Percentiles rank a stretch among this genome's conserved stretches.
These are phyloP conservation scores for Nymphaea thermarum DNA, from an alignment of 164 flowering plant genomes.

Conservation along the genomic window DNA sequence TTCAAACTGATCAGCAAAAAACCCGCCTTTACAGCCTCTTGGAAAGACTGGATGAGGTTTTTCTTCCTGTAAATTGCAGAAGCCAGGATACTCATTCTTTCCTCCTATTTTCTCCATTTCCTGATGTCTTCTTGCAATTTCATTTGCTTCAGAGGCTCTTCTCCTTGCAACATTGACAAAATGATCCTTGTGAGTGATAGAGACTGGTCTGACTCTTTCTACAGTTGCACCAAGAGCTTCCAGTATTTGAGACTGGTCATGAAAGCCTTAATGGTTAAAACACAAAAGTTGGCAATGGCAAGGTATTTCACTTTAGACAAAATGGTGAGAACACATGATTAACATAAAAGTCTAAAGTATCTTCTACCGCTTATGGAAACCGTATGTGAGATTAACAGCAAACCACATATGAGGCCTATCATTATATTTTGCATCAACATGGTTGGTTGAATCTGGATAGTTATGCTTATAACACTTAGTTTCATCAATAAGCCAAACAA, in stretches of 20 bases:
- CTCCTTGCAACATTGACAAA: slow-evolving; percentile 84
- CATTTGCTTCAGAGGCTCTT: slow-evolving; percentile 72
- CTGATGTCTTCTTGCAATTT: slow-evolving; percentile 28
- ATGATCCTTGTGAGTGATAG: slow-evolving; percentile 88
- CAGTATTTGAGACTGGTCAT: slow-evolving; percentile 69
- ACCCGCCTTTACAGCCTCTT: slow-evolving; percentile 60
- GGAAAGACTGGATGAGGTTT: slow-evolving; percentile 16
- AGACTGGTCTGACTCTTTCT: slow-evolving; percentile 93
- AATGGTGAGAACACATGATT: background rate
- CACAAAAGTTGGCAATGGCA: background rate
- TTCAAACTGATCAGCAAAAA: slow-evolving; percentile 97
- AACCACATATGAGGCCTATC: too few relatives aligned
- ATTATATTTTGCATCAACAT: too few relatives aligned
- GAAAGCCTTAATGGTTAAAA: background rate
- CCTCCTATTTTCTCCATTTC: slow-evolving; percentile 13
- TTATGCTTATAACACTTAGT: too few relatives aligned
- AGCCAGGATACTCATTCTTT: slow-evolving; percentile 20
- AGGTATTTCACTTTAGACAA: background rate
- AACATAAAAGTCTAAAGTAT: background rate
- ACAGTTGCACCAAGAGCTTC: slow-evolving; percentile 98
- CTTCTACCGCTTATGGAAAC: background rate
- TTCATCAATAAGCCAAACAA: too few relatives aligned
- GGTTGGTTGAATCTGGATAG: too few relatives aligned
- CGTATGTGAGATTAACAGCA: too few relatives aligned
- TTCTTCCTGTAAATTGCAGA: slow-evolving; percentile 16